These are phyloP conservation scores for Paraphoma sp. DNA, from an alignment of 2,329 filamentous ascomycete species.

Conservation along the genomic window DNA sequence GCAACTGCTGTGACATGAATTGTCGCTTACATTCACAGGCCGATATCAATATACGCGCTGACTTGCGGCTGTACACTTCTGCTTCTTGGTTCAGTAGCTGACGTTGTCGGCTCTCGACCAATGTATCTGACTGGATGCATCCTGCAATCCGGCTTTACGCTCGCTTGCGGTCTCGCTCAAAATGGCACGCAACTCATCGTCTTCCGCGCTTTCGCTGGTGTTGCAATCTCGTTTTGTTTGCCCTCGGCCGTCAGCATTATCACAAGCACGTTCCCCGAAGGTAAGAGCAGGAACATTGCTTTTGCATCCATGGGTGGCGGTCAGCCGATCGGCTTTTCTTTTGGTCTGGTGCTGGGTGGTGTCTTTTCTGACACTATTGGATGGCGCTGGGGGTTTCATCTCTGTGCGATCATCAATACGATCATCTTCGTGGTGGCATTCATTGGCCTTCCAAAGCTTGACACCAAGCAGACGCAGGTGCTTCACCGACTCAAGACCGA, in stretches of 20 bases:
- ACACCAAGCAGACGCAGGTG: slow-evolving; percentile 29
- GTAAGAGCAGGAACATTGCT: slow-evolving; percentile 57
- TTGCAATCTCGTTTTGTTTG: slow-evolving; percentile 56
- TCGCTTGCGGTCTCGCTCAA: slow-evolving; percentile 52
- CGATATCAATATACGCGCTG: slow-evolving; percentile 48
- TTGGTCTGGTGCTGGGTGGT: slow-evolving; percentile 61
- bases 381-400: slow-evolving; percentile 61
- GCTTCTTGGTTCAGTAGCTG: slow-evolving; percentile 58
- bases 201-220: slow-evolving; percentile 55
- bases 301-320: slow-evolving; percentile 60
- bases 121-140: slow-evolving; percentile 57
- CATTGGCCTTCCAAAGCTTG: slow-evolving; percentile 46
- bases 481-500: slow-evolving; percentile 47
- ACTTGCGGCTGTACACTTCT: slow-evolving; percentile 59
- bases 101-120: slow-evolving; percentile 56
- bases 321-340: slow-evolving; percentile 59
- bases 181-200: slow-evolving; percentile 52
- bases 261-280: slow-evolving; percentile 55
- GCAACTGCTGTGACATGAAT: too few species aligned
- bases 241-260: slow-evolving; percentile 59
- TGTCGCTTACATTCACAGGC: slow-evolving; percentile 27
- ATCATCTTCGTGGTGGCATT: slow-evolving; percentile 48
- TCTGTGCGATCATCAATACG: slow-evolving; percentile 53
- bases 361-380: slow-evolving; percentile 57
- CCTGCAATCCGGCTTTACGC: slow-evolving; percentile 53